Percentiles rank a stretch among this genome's conserved stretches.
These are phyloP conservation scores for Parascedosporium putredinis DNA, from an alignment of 2,329 filamentous ascomycete species.

Conservation along the genomic window DNA sequence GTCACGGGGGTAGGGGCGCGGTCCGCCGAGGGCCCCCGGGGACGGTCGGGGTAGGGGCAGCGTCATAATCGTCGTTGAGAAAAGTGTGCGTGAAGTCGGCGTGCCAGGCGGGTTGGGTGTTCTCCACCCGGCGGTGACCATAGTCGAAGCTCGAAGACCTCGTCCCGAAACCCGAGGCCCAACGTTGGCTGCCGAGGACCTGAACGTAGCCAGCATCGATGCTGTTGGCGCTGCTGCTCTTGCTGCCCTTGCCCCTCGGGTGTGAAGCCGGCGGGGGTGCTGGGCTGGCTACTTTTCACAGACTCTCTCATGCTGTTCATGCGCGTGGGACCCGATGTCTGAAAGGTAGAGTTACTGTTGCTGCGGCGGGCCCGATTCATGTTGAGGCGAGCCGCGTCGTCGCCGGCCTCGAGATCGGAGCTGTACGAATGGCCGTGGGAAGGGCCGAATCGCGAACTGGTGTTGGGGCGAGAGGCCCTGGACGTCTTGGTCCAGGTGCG, in stretches of 20 bases:
- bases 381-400: slow-evolving; percentile 36
- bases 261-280: slow-evolving; percentile 36
- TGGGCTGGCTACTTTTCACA: slow-evolving; percentile 21
- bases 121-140: slow-evolving; percentile 30
- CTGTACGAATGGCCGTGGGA: slow-evolving; percentile 21
- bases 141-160: slow-evolving; percentile 70
- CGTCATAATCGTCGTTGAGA: slow-evolving; percentile 48
- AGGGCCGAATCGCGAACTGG: slow-evolving; percentile 7
- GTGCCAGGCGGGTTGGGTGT: slow-evolving; percentile 27
- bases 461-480: slow-evolving; percentile 5
- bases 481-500: slow-evolving; percentile 11
- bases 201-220: slow-evolving; percentile 54
- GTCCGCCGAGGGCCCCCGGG: slow-evolving; percentile 62
- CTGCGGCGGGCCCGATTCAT: slow-evolving; percentile 57
- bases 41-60: slow-evolving; percentile 76
- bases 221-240: slow-evolving; percentile 62
- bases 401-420: slow-evolving; percentile 47
- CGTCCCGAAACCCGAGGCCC: slow-evolving; percentile 36
- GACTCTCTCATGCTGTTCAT: slow-evolving; percentile 53
- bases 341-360: slow-evolving; percentile 70
- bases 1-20: slow-evolving; percentile 26
- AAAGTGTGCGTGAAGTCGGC: slow-evolving; percentile 39
- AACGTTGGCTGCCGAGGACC: slow-evolving; percentile 46
- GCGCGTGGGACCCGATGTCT: slow-evolving; percentile 40
- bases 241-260: slow-evolving; percentile 55